These are phyloP conservation scores for Brettanomyces sp. DNA, from an alignment of 805 yeast species.

Conservation along the genomic window DNA sequence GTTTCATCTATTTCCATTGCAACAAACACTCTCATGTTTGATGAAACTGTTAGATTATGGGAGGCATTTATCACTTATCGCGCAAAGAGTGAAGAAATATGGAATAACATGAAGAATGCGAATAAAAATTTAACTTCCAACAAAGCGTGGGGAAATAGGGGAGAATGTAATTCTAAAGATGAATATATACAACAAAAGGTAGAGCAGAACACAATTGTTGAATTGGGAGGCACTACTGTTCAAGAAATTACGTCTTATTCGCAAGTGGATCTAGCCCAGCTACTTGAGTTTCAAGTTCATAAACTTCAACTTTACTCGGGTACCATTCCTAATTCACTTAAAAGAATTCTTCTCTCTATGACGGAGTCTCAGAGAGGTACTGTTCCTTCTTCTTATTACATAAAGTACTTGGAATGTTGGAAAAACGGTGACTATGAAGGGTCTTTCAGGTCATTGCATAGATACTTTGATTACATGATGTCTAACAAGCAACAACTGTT, in stretches of 20 bases:
- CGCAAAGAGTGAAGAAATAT: slow-evolving; percentile 13
- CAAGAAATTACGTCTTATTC: slow-evolving; percentile 19
- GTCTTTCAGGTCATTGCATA: slow-evolving; percentile 46
- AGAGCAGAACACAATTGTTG: background rate
- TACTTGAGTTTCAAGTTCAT: slow-evolving; percentile 45
- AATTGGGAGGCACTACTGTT: background rate
- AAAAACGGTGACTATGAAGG: slow-evolving; percentile 53
- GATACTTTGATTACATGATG: slow-evolving; percentile 68
- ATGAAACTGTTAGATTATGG: slow-evolving; percentile 36
- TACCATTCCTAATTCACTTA: slow-evolving; percentile 36
- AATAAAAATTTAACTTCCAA: too few relatives aligned
- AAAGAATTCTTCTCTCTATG: slow-evolving; percentile 34
- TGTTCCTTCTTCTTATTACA: slow-evolving; percentile 42
- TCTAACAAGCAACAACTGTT: slow-evolving; percentile 52
- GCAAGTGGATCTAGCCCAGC: slow-evolving; percentile 38
- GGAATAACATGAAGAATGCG: slow-evolving; percentile 5
- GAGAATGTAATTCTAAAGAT: too few relatives aligned
- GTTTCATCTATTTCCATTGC: slow-evolving; percentile 30
- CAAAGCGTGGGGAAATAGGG: slow-evolving; percentile 1
- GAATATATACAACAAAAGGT: background rate
- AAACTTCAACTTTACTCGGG: slow-evolving; percentile 44
- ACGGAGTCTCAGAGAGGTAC: slow-evolving; percentile 35
- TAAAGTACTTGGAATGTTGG: slow-evolving; percentile 52
- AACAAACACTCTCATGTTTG: slow-evolving; percentile 37
- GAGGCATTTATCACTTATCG: slow-evolving; percentile 29